These are phyloP conservation scores for Typha latifolia DNA, from an alignment of 176 grass and related monocot species.

Conservation along the genomic window DNA sequence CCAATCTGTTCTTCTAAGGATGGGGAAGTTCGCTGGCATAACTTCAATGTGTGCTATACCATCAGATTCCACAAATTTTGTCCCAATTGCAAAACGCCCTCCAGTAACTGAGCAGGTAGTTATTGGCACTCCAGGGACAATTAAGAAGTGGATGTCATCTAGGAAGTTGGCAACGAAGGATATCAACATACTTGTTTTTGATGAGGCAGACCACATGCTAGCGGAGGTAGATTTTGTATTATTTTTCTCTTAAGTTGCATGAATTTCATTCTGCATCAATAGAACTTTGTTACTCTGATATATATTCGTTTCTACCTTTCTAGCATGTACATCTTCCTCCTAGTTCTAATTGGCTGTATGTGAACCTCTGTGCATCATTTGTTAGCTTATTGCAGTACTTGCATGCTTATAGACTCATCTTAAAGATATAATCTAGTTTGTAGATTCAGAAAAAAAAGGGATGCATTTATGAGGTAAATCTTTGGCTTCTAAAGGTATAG, in stretches of 20 bases:
- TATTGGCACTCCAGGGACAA: conserved; percentile 82
- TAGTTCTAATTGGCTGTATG: no score
- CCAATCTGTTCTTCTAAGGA: conserved; percentile 65
- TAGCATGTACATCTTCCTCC: no score
- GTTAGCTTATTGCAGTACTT: no score
- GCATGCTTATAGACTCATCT: no score
- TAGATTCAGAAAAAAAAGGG: no score
- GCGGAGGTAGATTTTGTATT: conserved; percentile 40
- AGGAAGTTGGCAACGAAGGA: conserved; percentile 53
- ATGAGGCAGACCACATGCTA: conserved; percentile 83
- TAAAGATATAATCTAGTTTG: no score
- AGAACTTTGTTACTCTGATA: no score
- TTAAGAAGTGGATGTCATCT: conserved; percentile 63
- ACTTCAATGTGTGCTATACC: conserved; percentile 70
- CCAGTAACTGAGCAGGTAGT: conserved; percentile 65
- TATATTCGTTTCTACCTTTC: no score
- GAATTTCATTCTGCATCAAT: no score
- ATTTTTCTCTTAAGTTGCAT: not conserved
- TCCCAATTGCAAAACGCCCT: conserved; percentile 39
- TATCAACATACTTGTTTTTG: conserved; percentile 80
- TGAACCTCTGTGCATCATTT: no score
- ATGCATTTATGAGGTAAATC: no score
- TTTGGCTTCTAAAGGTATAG: no score
- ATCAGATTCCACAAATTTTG: conserved; percentile 34
- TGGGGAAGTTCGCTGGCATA: conserved; percentile 75